phyloP scores from a whole-genome alignment of 1,139 yeast genomes.

The Petasospora fabianii region DNA sequence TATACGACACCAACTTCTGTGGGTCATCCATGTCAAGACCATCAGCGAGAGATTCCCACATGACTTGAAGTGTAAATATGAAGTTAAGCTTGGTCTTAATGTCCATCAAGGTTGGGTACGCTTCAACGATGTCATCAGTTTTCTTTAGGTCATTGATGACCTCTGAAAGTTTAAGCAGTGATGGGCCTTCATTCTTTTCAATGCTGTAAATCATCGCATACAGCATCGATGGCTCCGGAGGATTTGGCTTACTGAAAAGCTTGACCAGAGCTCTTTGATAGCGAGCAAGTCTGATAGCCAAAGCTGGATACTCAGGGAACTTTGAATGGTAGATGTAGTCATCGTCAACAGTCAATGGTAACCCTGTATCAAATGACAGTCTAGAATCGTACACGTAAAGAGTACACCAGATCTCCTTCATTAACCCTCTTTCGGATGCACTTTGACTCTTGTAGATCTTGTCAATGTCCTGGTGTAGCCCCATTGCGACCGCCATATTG shows the following conservation, averaged over 20 bases:
- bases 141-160: slow-evolving; percentile 9
- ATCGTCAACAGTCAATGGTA: slow-evolving; percentile 26
- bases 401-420: slow-evolving; percentile 30
- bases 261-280: slow-evolving; percentile 13
- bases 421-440: slow-evolving; percentile 19
- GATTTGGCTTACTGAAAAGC: slow-evolving; percentile 6
- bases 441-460: slow-evolving; percentile 22
- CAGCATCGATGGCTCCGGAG: slow-evolving; percentile 14
- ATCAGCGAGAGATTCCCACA: slow-evolving; percentile 18
- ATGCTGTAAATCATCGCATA: slow-evolving; percentile 12
- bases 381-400: slow-evolving; percentile 29
- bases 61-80: slow-evolving; percentile 13
- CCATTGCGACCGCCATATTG: slow-evolving; percentile 28
- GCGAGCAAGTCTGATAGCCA: slow-evolving; percentile 7
- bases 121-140: no score
- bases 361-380: slow-evolving; percentile 29
- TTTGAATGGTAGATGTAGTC: slow-evolving; percentile 18
- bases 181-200: slow-evolving; percentile 17
- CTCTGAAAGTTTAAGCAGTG: slow-evolving; percentile 3
- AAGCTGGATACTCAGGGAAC: background rate
- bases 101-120: background rate
- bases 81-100: slow-evolving; percentile 5
- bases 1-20: slow-evolving; percentile 10
- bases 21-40: slow-evolving; percentile 13
- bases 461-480: slow-evolving; percentile 30